phyloP scores from a whole-genome alignment of 345 rosid species.

The Cardiospermum halicacabum region DNA sequence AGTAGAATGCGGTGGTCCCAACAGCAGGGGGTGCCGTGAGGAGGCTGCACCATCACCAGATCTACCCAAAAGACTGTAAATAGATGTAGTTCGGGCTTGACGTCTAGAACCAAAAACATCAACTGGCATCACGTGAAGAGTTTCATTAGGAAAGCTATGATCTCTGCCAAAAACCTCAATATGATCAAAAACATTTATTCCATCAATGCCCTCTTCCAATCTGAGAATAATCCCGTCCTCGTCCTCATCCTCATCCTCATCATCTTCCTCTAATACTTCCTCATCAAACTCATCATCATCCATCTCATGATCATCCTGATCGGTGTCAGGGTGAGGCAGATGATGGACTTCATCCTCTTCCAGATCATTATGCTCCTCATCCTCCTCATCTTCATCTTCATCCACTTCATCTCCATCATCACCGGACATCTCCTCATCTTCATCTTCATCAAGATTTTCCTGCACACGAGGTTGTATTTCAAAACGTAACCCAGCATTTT shows the following conservation, averaged over 20 bases:
- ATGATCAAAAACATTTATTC: slow-evolving; percentile 90
- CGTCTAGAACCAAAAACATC: slow-evolving; percentile 97
- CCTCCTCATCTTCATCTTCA: slow-evolving; percentile 71
- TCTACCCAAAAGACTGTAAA: slow-evolving; percentile 87
- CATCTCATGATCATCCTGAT: slow-evolving; percentile 96
- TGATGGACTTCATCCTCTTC: slow-evolving; percentile 91
- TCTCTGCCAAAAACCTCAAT: slow-evolving; percentile 89
- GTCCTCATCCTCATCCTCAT: slow-evolving; percentile 88
- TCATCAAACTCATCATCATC: slow-evolving; percentile 93
- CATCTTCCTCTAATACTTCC: slow-evolving; percentile 86
- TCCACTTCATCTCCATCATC: slow-evolving; percentile 74
- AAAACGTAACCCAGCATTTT: slow-evolving; percentile 62
- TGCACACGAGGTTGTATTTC: slow-evolving; percentile 76
- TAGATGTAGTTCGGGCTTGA: slow-evolving; percentile 91
- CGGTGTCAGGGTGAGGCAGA: slow-evolving; percentile 80
- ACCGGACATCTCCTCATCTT: slow-evolving; percentile 83
- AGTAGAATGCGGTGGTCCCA: slow-evolving; percentile 49
- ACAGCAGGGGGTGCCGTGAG: slow-evolving; percentile 82
- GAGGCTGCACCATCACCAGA: slow-evolving; percentile 56
- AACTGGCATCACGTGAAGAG: slow-evolving; percentile 94
- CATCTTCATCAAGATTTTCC: slow-evolving; percentile 79
- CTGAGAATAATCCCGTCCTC: slow-evolving; percentile 86
- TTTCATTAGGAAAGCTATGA: slow-evolving; percentile 74
- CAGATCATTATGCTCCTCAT: slow-evolving; percentile 58
- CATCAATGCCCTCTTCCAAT: slow-evolving; percentile 85